phyloP scores from a whole-genome alignment of 495 filamentous ascomycete species.

The Talaromyces adpressus region DNA sequence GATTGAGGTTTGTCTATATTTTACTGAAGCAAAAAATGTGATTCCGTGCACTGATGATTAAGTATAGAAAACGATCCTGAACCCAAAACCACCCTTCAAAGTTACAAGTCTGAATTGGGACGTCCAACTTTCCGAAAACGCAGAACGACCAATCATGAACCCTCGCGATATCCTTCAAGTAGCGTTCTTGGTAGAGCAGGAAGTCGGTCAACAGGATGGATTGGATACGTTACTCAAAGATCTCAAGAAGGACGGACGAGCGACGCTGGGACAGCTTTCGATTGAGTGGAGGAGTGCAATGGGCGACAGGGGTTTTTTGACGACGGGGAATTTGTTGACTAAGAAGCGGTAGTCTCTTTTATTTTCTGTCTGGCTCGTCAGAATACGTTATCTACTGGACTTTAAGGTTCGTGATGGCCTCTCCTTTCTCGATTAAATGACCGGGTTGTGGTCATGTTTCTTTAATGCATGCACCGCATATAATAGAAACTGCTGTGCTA shows the following conservation, averaged over 20 bases:
- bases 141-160: conserved; percentile 58
- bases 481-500: too few species aligned
- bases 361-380: too few species aligned
- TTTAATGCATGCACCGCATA: too few species aligned
- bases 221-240: conserved; percentile 43
- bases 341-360: conserved; percentile 29
- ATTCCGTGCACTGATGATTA: not conserved
- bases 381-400: too few species aligned
- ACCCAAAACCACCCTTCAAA: conserved; percentile 49
- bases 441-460: too few species aligned
- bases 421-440: too few species aligned
- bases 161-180: conserved; percentile 87
- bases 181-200: conserved; percentile 76
- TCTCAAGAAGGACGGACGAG: conserved; percentile 49
- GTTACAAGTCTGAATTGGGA: conserved; percentile 56
- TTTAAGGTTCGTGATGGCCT: too few species aligned
- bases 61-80: conserved; percentile 41
- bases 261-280: conserved; percentile 71
- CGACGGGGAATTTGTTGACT: conserved; percentile 75
- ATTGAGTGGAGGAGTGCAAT: conserved; percentile 85
- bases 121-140: conserved; percentile 18
- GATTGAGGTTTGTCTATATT: conserved; percentile 21
- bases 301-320: conserved; percentile 83
- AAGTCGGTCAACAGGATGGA: conserved; percentile 39
- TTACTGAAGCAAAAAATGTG: not conserved